phyloP scores from a whole-genome alignment of 1,284 basidiomycete species.

The Schizophyllum commune region DNA sequence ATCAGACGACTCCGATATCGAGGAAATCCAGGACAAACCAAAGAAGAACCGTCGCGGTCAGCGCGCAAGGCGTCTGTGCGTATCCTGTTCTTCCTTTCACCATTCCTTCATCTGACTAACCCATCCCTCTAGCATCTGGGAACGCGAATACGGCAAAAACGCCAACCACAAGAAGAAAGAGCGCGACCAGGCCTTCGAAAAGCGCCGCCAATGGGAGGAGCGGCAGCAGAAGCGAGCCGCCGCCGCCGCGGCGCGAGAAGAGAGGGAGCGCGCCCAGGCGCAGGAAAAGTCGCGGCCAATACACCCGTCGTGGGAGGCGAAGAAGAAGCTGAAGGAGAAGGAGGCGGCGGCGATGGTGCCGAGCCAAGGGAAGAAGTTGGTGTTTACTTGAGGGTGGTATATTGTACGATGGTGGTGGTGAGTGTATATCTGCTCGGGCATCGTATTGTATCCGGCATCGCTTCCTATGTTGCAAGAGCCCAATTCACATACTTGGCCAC shows the following conservation, averaged over 20 bases:
- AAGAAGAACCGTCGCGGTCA: conserved; percentile 92
- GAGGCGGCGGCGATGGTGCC: conserved; percentile 41
- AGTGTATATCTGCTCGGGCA: not conserved
- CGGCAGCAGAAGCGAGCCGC: conserved; percentile 3
- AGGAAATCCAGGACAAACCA: conserved; percentile 13
- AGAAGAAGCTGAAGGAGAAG: conserved; percentile 68
- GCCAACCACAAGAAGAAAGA: conserved; percentile 86
- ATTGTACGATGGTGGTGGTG: not conserved
- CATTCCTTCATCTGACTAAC: conserved; percentile 3
- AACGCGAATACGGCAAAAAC: conserved; percentile 88
- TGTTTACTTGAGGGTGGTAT: conserved; percentile 3
- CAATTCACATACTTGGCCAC: too few species aligned
- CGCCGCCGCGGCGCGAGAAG: conserved; percentile 7
- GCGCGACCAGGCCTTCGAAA: conserved; percentile 2
- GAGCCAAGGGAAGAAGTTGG: conserved; percentile 59
- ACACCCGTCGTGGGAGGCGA: conserved; percentile 94
- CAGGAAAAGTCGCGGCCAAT: conserved; percentile 30
- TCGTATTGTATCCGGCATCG: not conserved
- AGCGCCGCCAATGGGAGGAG: conserved; percentile 1
- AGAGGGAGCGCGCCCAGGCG: conserved; percentile 6
- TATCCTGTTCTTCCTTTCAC: conserved; percentile 7
- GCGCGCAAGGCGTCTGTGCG: conserved; percentile 79
- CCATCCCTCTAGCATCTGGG: conserved; percentile 73
- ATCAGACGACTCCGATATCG: conserved; percentile 63
- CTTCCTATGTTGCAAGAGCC: too few species aligned